phyloP scores from a whole-genome alignment of 495 filamentous ascomycete species.

The Aspergillus bertholletiae region DNA sequence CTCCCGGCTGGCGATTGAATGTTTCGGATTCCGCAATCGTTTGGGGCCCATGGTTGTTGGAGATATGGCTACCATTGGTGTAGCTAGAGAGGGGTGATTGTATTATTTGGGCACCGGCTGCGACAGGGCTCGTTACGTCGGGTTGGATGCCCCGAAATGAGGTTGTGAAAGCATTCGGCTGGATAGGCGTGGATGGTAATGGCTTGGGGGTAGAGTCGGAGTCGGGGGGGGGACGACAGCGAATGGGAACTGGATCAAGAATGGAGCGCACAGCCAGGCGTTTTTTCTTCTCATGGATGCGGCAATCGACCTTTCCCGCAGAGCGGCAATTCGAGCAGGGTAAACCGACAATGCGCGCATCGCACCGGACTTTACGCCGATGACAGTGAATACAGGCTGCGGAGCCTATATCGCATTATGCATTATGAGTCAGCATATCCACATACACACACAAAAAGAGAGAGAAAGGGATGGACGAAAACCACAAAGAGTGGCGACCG shows the following conservation, averaged over 20 bases:
- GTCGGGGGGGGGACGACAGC: conserved; percentile 36
- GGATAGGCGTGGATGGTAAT: conserved; percentile 15
- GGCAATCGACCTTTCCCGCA: conserved; percentile 44
- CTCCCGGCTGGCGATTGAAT: conserved; percentile 24
- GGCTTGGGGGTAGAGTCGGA: conserved; percentile 25
- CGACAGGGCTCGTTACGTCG: conserved; percentile 15
- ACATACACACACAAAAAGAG: no score
- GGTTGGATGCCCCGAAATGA: conserved; percentile 24
- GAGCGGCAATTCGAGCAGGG: conserved; percentile 47
- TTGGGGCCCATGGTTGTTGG: conserved; percentile 15
- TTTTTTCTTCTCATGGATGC: conserved; percentile 49
- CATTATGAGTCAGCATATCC: not conserved
- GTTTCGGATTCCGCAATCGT: conserved; percentile 21
- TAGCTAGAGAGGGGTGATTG: conserved; percentile 4
- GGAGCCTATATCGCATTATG: conserved; percentile 23
- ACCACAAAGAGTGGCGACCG: not conserved
- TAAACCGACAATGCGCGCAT: conserved; percentile 41
- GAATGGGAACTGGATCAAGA: conserved; percentile 48
- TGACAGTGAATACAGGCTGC: conserved; percentile 47
- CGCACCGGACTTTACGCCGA: conserved; percentile 48
- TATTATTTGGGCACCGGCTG: conserved; percentile 5
- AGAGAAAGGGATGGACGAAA: no score
- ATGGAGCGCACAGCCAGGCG: conserved; percentile 43
- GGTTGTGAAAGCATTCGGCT: conserved; percentile 30
- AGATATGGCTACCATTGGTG: not conserved